Evolutionary conservation across 768 basidiomycete genomes (phyloP).

Genomic region (Podaxis sp.): DNA sequence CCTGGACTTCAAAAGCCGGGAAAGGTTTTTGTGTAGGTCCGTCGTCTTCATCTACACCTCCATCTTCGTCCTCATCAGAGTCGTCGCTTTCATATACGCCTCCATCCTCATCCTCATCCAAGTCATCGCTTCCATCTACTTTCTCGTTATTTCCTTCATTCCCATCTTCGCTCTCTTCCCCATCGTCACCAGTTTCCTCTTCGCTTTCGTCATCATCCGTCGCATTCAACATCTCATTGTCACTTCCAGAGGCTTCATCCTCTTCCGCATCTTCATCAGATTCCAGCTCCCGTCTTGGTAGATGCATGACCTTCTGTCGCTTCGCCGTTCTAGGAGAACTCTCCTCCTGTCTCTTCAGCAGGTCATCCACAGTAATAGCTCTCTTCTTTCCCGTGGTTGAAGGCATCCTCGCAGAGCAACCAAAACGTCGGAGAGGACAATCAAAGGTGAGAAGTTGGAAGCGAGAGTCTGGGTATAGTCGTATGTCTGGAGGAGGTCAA

Average conservation of each 20-base stretch:
- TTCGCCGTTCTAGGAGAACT: slow-evolving; percentile 29
- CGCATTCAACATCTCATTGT: slow-evolving; percentile 7
- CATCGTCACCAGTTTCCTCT: slow-evolving; percentile 12
- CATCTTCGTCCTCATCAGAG: slow-evolving; percentile 6
- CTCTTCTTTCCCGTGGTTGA: slow-evolving; percentile 20
- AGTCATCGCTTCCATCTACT: slow-evolving; percentile 12
- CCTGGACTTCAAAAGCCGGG: slow-evolving; percentile 18
- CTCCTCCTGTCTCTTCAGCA: slow-evolving; percentile 46
- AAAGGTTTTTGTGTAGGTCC: neutral
- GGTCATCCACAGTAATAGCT: slow-evolving; percentile 43
- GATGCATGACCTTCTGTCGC: slow-evolving; percentile 27
- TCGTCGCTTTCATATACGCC: slow-evolving; percentile 14
- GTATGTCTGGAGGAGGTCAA: neutral
- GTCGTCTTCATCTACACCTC: neutral
- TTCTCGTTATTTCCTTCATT: slow-evolving; percentile 12
- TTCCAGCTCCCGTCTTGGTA: neutral
- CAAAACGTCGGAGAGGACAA: neutral
- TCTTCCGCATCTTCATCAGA: slow-evolving; percentile 19
- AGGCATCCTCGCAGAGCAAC: neutral
- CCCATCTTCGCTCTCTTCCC: slow-evolving; percentile 14
- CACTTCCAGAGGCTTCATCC: slow-evolving; percentile 4
- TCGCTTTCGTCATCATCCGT: neutral
- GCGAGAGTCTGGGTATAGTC: neutral
- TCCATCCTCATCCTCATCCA: slow-evolving; percentile 11
- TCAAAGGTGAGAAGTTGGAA: neutral